phyloP scores from a whole-genome alignment of 192 early-diverging fungal genomes.

The Coemansia sp. region DNA sequence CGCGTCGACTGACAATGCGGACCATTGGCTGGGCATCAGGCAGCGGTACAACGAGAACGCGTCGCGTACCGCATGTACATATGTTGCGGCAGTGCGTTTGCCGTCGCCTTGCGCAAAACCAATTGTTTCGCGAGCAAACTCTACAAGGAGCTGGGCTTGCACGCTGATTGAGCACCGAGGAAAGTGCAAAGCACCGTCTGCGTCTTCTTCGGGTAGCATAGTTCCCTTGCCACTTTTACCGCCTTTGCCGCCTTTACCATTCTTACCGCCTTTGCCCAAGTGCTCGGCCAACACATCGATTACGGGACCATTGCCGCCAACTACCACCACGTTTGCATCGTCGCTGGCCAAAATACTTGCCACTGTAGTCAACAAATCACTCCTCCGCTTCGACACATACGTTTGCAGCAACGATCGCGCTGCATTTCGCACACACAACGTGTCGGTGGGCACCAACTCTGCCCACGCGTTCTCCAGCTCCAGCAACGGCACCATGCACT shows the following conservation, averaged over 20 bases:
- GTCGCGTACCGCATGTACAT: constrained; percentile 49
- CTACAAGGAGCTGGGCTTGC: constrained; percentile 45
- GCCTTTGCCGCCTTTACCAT: neutral
- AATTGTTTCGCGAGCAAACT: constrained; percentile 49
- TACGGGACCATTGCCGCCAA: constrained; percentile 31
- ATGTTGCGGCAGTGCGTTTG: constrained; percentile 16
- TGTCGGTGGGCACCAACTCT: constrained; percentile 21
- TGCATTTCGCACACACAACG: constrained; percentile 22
- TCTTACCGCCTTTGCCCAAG: neutral
- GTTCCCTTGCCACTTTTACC: constrained; percentile 8
- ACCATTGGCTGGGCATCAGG: constrained; percentile 24
- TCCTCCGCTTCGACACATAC: constrained; percentile 32
- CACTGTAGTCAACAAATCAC: constrained; percentile 37
- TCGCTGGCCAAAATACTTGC: constrained; percentile 33
- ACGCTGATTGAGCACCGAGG: constrained; percentile 42
- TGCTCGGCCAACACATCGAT: constrained; percentile 18
- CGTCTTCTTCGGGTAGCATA: constrained; percentile 6
- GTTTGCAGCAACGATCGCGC: constrained; percentile 32
- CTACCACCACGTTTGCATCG: constrained; percentile 36
- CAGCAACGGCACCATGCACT: constrained; percentile 31
- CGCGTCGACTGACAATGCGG: constrained; percentile 14
- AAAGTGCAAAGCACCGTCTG: constrained; percentile 19
- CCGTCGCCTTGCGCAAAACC: constrained; percentile 16
- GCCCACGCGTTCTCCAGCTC: constrained; percentile 45
- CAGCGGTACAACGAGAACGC: constrained; percentile 41